Conservation (phyloP, 169 alveolate genomes). For the Eimeria praecox region DNA sequence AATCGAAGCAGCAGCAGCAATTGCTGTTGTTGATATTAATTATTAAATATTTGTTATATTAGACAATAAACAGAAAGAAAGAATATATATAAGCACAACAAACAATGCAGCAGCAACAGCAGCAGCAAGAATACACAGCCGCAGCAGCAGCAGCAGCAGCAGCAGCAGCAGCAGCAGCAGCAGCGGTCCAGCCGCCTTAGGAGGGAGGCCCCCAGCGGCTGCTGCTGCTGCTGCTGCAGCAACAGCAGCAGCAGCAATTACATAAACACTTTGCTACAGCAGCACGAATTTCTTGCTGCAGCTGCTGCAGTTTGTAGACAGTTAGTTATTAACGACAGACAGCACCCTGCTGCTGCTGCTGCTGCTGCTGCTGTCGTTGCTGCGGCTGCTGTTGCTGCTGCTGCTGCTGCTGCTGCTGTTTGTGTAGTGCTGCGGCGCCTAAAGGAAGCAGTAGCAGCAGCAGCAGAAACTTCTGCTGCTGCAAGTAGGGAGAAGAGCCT, state of each 20-base stretch:
- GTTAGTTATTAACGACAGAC: not conserved
- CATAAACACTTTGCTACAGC: not conserved
- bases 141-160: constrained; percentile 17
- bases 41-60: not conserved
- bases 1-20: not conserved
- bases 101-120: constrained; percentile 4
- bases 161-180: not conserved
- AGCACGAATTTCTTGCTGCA: not conserved
- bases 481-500: not conserved
- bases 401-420: not conserved
- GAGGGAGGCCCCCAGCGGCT: constrained; percentile 13
- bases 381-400: not conserved
- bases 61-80: not conserved
- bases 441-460: not conserved
- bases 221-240: not conserved
- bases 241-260: constrained; percentile 3
- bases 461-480: not conserved
- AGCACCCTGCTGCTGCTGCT: not conserved
- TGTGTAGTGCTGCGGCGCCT: no score
- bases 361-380: not conserved
- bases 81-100: not conserved
- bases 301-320: not conserved
- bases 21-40: no score
- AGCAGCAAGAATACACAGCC: not conserved
- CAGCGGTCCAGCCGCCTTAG: constrained; percentile 10